Conservation (phyloP, 768 basidiomycete species). For the Suillus lakei region DNA sequence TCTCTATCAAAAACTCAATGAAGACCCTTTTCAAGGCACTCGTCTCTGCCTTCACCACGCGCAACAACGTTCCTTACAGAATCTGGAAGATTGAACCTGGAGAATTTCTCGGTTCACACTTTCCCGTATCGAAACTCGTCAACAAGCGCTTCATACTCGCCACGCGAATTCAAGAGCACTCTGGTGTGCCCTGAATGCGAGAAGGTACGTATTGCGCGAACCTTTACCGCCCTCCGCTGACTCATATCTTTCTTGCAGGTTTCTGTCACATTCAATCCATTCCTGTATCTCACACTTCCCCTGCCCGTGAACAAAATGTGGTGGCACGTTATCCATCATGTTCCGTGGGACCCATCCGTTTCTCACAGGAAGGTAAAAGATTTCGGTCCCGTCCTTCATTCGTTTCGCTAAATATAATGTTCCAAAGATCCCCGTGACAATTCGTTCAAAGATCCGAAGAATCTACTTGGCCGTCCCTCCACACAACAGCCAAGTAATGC, state of each 20-base stretch:
- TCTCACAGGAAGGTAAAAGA: constrained; percentile 66
- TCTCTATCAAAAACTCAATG: constrained; percentile 59
- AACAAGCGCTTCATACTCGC: constrained; percentile 62
- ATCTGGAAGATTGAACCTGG: constrained; percentile 63
- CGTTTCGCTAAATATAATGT: constrained; percentile 10
- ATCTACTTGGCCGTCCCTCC: constrained; percentile 36
- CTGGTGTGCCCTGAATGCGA: constrained; percentile 94
- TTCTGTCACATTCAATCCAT: constrained; percentile 98
- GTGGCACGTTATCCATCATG: constrained; percentile 72
- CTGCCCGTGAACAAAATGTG: constrained; percentile 90
- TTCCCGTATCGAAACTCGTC: constrained; percentile 32
- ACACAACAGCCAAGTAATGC: too few relatives aligned
- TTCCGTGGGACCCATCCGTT: constrained; percentile 75
- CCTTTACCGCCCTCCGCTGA: not conserved
- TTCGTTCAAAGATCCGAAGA: constrained; percentile 81
- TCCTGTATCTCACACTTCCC: constrained; percentile 98
- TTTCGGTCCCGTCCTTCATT: not conserved
- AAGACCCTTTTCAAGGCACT: constrained; percentile 46
- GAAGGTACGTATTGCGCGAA: constrained; percentile 59
- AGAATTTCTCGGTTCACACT: constrained; percentile 36
- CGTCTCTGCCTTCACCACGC: constrained; percentile 40
- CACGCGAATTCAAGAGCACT: constrained; percentile 43
- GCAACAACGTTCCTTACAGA: constrained; percentile 48
- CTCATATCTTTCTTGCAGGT: constrained; percentile 58
- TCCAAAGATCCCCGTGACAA: constrained; percentile 73